Conservation (phyloP, 805 yeast species). For the Suhomyces xylopsoci region DNA sequence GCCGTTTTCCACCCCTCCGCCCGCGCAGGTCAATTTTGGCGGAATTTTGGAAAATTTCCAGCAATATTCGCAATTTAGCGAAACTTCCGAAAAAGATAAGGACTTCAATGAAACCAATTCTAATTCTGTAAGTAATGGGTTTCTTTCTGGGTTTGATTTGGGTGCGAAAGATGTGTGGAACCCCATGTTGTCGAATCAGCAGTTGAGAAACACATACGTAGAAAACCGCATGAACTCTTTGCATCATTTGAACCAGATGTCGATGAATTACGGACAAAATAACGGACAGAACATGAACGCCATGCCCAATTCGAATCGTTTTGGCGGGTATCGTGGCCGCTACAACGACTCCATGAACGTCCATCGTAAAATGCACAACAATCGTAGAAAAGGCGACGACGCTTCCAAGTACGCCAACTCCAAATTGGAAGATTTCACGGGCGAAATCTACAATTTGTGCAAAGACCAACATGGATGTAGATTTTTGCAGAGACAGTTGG, state of each 20-base stretch:
- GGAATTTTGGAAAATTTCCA: not conserved
- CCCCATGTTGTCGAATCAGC: not conserved
- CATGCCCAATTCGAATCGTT: not conserved
- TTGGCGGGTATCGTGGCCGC: not conserved
- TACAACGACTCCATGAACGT: conserved; percentile 29
- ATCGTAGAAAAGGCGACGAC: conserved; percentile 55
- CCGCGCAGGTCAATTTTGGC: conserved; percentile 8
- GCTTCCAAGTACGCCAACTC: conserved; percentile 69
- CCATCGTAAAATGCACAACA: conserved; percentile 41
- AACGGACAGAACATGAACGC: too few relatives aligned
- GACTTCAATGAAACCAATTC: too few relatives aligned
- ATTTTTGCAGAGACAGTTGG: conserved; percentile 83
- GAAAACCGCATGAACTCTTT: conserved; percentile 1
- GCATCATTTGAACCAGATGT: not conserved
- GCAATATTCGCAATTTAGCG: not conserved
- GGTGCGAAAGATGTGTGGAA: conserved; percentile 13
- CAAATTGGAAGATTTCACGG: conserved; percentile 62
- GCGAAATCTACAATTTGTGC: conserved; percentile 76
- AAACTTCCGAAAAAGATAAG: too few relatives aligned
- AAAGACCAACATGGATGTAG: conserved; percentile 97
- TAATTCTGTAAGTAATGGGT: too few relatives aligned
- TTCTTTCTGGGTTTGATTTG: not conserved
- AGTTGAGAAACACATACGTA: conserved; percentile 2
- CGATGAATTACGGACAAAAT: not conserved
- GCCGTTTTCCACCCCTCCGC: conserved; percentile 25